Percentiles rank a stretch among this genome's conserved stretches.
These are phyloP conservation scores for Patellifolia procumbens DNA, from an alignment of 179 eudicot species.

Conservation along the genomic window DNA sequence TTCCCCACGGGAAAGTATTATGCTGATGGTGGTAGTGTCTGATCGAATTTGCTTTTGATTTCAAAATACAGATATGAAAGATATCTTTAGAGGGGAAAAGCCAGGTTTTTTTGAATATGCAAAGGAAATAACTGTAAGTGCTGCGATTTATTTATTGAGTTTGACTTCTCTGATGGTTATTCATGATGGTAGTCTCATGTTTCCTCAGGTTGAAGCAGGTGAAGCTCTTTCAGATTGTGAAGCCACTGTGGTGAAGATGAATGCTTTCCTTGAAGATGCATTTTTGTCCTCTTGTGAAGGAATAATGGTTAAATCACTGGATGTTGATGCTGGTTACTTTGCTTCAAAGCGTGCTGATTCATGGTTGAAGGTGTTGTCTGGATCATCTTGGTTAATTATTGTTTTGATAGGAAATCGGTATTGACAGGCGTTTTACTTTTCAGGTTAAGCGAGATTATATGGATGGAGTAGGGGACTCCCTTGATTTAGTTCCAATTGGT, in stretches of 20 bases:
- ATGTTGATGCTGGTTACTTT: conserved; percentile 79
- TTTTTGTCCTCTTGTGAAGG: conserved; percentile 92
- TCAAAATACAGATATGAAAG: conserved; percentile 60
- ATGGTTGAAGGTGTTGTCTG: conserved; percentile 77
- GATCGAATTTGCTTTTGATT: conserved; percentile 9
- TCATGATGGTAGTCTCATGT: conserved; percentile 13
- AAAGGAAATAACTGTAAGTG: conserved; percentile 72
- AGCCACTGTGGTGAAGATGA: conserved; percentile 58
- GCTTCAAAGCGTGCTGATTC: conserved; percentile 96
- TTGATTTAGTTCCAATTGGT: conserved; percentile 97
- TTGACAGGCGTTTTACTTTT: conserved; percentile 24
- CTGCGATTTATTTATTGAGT: conserved; percentile 10
- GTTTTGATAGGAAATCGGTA: neutral
- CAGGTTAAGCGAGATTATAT: conserved; percentile 97
- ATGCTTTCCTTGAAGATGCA: conserved; percentile 75
- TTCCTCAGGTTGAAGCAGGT: conserved; percentile 72
- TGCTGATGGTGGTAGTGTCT: neutral
- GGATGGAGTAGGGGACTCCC: conserved; percentile 82
- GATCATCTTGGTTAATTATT: neutral
- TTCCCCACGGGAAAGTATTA: neutral
- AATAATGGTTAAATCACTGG: conserved; percentile 89
- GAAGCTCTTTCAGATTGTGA: conserved; percentile 73
- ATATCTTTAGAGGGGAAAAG: conserved; percentile 64
- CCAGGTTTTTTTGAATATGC: conserved; percentile 80
- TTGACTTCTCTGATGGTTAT: neutral